A percentile compares a stretch with the other conserved stretches of the same genome.
Evolutionary conservation across 148 eudicot species (phyloP).

Genomic region (Amaranthus palmeri): DNA sequence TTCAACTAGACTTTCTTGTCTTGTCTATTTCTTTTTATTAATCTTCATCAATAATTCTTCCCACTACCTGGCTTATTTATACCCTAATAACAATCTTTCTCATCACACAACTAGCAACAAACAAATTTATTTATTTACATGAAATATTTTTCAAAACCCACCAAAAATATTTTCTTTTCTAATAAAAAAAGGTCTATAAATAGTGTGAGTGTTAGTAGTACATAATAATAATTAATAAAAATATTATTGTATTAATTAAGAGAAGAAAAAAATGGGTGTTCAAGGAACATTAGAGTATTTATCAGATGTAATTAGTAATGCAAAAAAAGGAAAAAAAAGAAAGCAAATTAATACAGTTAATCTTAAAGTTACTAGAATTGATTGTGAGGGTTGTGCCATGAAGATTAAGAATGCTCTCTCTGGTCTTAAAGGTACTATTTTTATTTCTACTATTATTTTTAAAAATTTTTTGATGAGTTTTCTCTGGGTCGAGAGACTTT

Average conservation of each 20-base stretch:
- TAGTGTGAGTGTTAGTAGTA: not conserved
- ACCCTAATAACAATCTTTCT: not conserved
- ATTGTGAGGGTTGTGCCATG: conserved; percentile 74
- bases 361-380: conserved; percentile 63
- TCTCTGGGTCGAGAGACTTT: too few species aligned
- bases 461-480: too few species aligned
- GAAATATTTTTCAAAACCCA: not conserved
- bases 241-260: not conserved
- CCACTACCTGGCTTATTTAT: not conserved
- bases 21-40: conserved; percentile 11
- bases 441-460: not conserved
- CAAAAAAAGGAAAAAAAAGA: conserved; percentile 40
- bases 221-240: too few species aligned
- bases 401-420: conserved; percentile 63
- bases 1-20: conserved; percentile 17
- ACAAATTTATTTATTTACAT: not conserved
- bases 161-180: too few species aligned
- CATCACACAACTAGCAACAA: not conserved
- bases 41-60: conserved; percentile 17
- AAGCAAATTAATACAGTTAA: conserved; percentile 48
- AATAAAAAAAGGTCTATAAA: not conserved
- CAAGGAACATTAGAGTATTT: conserved; percentile 66
- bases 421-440: conserved; percentile 51
- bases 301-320: conserved; percentile 40
- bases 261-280: conserved; percentile 46